Conservation (phyloP, 2,329 filamentous ascomycete species). For the Xylaria sp. region DNA sequence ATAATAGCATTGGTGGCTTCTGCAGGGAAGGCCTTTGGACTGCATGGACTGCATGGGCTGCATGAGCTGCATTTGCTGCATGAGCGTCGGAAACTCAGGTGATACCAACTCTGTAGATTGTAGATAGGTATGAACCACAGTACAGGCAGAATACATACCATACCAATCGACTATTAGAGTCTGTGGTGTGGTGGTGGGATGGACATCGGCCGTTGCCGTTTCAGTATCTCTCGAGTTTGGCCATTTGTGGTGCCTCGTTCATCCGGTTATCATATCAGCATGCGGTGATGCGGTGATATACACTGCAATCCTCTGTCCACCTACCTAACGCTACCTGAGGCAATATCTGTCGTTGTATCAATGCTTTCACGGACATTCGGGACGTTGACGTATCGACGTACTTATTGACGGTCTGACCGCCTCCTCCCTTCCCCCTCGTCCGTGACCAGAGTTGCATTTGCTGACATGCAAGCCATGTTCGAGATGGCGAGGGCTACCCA, state of each 20-base stretch:
- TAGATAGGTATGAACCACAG: not conserved
- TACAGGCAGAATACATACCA: too few species aligned
- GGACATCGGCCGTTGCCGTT: constrained; percentile 37
- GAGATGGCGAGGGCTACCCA: constrained; percentile 22
- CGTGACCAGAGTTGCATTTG: constrained; percentile 32
- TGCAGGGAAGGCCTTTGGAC: constrained; percentile 34
- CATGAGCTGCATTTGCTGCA: constrained; percentile 9
- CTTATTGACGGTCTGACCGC: constrained; percentile 22
- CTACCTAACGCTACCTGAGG: constrained; percentile 21
- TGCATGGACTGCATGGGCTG: too few species aligned
- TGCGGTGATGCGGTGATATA: constrained; percentile 22
- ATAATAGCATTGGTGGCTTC: constrained; percentile 15
- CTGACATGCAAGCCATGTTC: constrained; percentile 39
- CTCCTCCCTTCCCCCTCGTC: constrained; percentile 20
- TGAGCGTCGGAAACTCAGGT: constrained; percentile 38
- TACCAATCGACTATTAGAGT: too few species aligned
- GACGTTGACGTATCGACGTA: not conserved
- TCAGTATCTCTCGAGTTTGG: constrained; percentile 28
- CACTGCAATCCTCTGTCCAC: too few species aligned
- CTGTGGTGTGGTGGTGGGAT: constrained; percentile 38
- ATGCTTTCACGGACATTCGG: constrained; percentile 1
- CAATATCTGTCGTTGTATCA: constrained; percentile 20
- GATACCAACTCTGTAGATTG: constrained; percentile 6
- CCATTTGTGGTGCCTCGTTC: constrained; percentile 4
- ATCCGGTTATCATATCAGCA: constrained; percentile 26